A percentile compares a stretch with the other conserved stretches of the same genome.
Conservation (phyloP, 768 basidiomycete species). For the Phlegmacium glaucopus region DNA sequence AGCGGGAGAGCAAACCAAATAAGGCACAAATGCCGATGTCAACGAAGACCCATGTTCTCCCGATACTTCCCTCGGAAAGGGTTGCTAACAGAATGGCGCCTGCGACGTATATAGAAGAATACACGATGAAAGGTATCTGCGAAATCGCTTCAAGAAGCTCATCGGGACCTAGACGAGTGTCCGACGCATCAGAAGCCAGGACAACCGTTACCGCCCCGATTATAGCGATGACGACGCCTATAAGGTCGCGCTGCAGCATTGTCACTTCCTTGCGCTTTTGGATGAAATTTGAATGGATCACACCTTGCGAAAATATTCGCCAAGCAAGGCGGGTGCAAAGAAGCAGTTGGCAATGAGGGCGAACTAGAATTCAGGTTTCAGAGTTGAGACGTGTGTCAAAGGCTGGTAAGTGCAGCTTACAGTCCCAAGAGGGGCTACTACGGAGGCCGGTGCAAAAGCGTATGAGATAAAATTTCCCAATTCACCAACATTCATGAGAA, state of each 20-base stretch:
- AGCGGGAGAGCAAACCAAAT: slow-evolving; percentile 49
- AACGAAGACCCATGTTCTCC: slow-evolving; percentile 69
- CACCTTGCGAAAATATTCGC: slow-evolving; percentile 80
- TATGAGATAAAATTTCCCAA: slow-evolving; percentile 88
- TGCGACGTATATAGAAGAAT: slow-evolving; percentile 59
- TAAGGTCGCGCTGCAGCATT: slow-evolving; percentile 59
- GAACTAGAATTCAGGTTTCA: slow-evolving; percentile 43
- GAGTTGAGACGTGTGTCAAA: slow-evolving; percentile 7
- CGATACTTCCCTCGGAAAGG: slow-evolving; percentile 62
- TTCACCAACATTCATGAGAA: slow-evolving; percentile 90
- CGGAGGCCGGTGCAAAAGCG: slow-evolving; percentile 85
- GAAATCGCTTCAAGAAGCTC: slow-evolving; percentile 66
- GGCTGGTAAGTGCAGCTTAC: slow-evolving; percentile 41
- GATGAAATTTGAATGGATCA: slow-evolving; percentile 12
- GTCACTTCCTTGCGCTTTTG: slow-evolving; percentile 4
- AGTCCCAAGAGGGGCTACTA: slow-evolving; percentile 94
- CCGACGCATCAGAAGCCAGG: slow-evolving; percentile 68
- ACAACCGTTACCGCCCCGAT: slow-evolving; percentile 94
- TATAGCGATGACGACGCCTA: slow-evolving; percentile 78
- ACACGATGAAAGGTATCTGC: slow-evolving; percentile 72
- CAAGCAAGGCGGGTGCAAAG: slow-evolving; percentile 83
- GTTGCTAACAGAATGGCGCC: slow-evolving; percentile 55
- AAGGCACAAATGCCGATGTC: slow-evolving; percentile 88
- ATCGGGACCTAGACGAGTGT: slow-evolving; percentile 65
- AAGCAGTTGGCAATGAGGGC: slow-evolving; percentile 95